Percentiles rank a stretch among this genome's conserved stretches.
phyloP scores from a whole-genome alignment of 164 flowering plant genomes.

The Brasenia schreberi region DNA sequence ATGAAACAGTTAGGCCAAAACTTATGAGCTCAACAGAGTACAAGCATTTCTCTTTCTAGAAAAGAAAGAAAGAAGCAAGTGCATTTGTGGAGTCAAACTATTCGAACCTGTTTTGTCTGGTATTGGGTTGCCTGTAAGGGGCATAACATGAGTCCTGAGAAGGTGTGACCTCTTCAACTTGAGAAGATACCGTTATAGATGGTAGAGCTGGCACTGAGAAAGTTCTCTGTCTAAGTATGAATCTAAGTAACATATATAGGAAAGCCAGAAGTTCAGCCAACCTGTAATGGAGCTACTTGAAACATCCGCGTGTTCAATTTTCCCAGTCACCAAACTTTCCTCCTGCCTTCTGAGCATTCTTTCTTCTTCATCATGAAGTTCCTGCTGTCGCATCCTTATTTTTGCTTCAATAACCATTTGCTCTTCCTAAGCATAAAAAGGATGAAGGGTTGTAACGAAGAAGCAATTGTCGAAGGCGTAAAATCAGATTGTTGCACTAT shows the following conservation, averaged over 20 bases:
- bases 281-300: slow-evolving; percentile 37
- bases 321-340: slow-evolving; percentile 15
- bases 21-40: too few relatives aligned
- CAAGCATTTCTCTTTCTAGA: too few relatives aligned
- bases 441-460: neutral
- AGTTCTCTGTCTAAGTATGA: neutral
- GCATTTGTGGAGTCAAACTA: too few relatives aligned
- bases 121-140: slow-evolving; percentile 22
- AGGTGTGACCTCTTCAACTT: slow-evolving; percentile 40
- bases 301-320: slow-evolving; percentile 24
- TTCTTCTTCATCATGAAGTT: slow-evolving; percentile 77
- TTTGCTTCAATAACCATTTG: slow-evolving; percentile 96
- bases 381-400: slow-evolving; percentile 83
- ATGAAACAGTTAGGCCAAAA: too few relatives aligned
- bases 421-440: slow-evolving; percentile 53
- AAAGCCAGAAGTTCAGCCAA: slow-evolving; percentile 6
- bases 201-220: slow-evolving; percentile 32
- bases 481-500: neutral
- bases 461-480: neutral
- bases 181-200: slow-evolving; percentile 15
- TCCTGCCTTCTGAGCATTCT: slow-evolving; percentile 51
- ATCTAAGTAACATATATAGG: neutral
- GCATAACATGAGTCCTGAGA: slow-evolving; percentile 24
- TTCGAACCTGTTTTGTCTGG: slow-evolving; percentile 47
- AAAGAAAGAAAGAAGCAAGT: too few relatives aligned